phyloP scores from a whole-genome alignment of 371 early-diverging fungal genomes.

The Syncephalastrum sp. region DNA sequence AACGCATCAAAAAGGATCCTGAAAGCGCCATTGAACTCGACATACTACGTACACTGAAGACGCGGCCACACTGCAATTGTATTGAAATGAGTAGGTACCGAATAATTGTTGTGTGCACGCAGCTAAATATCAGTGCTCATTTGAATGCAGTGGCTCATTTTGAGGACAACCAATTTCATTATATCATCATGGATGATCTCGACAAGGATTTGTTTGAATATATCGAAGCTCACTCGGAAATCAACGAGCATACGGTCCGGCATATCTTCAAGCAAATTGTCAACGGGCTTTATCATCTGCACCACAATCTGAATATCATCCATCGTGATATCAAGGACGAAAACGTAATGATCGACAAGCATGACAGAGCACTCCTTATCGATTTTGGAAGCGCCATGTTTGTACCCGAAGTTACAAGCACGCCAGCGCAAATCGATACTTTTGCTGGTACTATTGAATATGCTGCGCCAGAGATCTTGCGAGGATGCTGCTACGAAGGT shows the following conservation, averaged over 20 bases:
- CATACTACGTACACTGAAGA: no score
- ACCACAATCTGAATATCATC: constrained; percentile 57
- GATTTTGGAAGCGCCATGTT: constrained; percentile 75
- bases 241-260: constrained; percentile 53
- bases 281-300: constrained; percentile 63
- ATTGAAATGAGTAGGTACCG: no score
- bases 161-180: constrained; percentile 61
- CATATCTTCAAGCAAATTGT: constrained; percentile 59
- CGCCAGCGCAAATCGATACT: constrained; percentile 47
- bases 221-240: constrained; percentile 56
- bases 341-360: constrained; percentile 61
- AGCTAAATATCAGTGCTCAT: no score
- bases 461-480: constrained; percentile 66
- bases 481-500: constrained; percentile 63
- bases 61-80: no score
- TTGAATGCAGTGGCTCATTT: constrained; percentile 28
- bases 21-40: no score
- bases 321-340: constrained; percentile 77
- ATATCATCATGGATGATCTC: constrained; percentile 60
- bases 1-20: no score
- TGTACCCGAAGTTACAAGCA: constrained; percentile 37
- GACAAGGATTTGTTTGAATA: constrained; percentile 71
- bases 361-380: constrained; percentile 54
- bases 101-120: no score
- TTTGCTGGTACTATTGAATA: constrained; percentile 74